Conservation (phyloP, 1,284 basidiomycete species). For the Chiua sp. region DNA sequence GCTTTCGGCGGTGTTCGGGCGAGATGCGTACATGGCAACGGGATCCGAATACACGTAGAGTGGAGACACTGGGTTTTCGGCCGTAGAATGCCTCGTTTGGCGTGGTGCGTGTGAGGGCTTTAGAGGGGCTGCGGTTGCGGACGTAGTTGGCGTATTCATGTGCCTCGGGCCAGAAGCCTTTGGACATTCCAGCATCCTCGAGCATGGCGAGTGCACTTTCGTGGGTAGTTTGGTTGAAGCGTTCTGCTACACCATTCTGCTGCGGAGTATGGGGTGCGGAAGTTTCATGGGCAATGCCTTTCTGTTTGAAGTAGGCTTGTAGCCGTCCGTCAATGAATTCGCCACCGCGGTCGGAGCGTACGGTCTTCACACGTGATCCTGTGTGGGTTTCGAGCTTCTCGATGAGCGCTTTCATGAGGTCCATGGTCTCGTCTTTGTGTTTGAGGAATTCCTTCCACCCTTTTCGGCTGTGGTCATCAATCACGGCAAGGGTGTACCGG, state of each 20-base stretch:
- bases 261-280: slow-evolving; percentile 1
- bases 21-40: not conserved
- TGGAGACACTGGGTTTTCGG: not conserved
- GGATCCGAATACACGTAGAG: not conserved
- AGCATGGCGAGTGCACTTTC: not conserved
- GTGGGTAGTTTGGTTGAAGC: slow-evolving; percentile 4
- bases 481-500: slow-evolving; percentile 3
- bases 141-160: not conserved
- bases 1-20: not conserved
- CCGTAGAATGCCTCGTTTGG: not conserved
- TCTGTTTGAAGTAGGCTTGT: not conserved
- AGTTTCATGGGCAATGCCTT: not conserved
- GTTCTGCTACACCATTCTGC: slow-evolving; percentile 1
- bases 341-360: not conserved
- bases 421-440: slow-evolving; percentile 7
- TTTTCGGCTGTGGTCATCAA: slow-evolving; percentile 15
- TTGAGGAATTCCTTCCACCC: slow-evolving; percentile 14
- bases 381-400: not conserved
- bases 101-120: not conserved
- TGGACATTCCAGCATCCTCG: too few species aligned
- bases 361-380: not conserved
- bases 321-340: slow-evolving; percentile 1
- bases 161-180: too few species aligned
- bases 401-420: not conserved
- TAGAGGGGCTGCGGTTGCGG: not conserved